Base-by-base conservation (phyloP, 371 early-diverging fungal genomes). In the Circinella umbellata region DNA sequence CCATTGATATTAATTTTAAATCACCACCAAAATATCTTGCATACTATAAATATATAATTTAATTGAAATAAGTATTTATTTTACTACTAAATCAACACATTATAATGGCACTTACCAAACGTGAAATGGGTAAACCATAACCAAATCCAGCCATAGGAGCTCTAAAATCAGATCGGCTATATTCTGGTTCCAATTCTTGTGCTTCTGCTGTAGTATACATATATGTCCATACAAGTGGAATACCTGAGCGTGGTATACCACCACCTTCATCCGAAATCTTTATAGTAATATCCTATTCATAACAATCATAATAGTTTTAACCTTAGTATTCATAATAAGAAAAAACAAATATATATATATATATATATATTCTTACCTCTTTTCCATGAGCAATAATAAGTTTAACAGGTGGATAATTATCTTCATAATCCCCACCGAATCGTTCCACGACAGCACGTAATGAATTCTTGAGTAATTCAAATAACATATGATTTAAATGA, bases 111-210 rank as follows among this genome's bases (percentile, higher is more conserved):
- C 27, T 73, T 84, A 89, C 89, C 72, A 95, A 75, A 69, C 98
- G 77, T 63, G 91, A 90, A 49, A 98, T 87, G 20, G 99, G 99
- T 48, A 98, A 80, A 1, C 99, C 99, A 76, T 98, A 98, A 39
- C 99, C 99, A 80, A 96, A 97, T 20, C 99, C 99, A 34, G 99
- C 99, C 90, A 98, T 89, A 8, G 99, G 99, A 7, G 99, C 99
- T 77, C 93, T 91, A 74, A 96, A 97, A 75, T 98, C 98, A 18
- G 94, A 89, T 73, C 91, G 80, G 76, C 88, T 91, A 71, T 88
- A 92, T 18, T 90, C 92, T 4, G 94, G 95, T 61, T 96, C 96
- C 63, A 96, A 75, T 66, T 88, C 84, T 66, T 95, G 97, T 61
- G 92, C 87, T 73, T 94, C 88, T 27, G 98, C 99, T 1, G 99